Evolutionary conservation across 2,329 filamentous ascomycete species (phyloP).

Genomic region (Cytospora leucostoma): DNA sequence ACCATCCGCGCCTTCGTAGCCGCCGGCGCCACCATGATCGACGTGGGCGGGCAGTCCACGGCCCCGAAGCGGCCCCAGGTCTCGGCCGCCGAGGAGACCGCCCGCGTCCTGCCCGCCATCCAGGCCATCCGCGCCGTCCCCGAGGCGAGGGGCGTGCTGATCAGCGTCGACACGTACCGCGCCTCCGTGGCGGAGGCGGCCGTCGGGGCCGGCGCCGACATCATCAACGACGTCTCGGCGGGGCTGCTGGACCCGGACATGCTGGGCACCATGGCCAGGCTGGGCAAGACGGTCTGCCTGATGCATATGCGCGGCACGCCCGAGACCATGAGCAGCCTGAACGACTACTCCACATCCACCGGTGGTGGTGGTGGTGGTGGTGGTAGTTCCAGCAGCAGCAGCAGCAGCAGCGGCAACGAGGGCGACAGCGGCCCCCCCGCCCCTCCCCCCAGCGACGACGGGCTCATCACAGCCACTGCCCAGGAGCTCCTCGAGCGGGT

Average conservation of each 20-base stretch:
- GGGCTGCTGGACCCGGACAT: constrained; percentile 78
- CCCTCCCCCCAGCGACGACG: constrained; percentile 37
- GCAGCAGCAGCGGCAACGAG: constrained; percentile 56
- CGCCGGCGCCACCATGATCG: constrained; percentile 79
- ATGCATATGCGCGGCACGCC: constrained; percentile 96
- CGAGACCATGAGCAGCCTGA: constrained; percentile 72
- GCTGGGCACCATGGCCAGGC: constrained; percentile 74
- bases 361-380: constrained; percentile 60
- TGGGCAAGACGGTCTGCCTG: constrained; percentile 75
- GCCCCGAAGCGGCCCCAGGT: constrained; percentile 74
- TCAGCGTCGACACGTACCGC: constrained; percentile 93
- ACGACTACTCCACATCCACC: constrained; percentile 66
- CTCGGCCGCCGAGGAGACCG: constrained; percentile 70
- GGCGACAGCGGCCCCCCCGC: constrained; percentile 3
- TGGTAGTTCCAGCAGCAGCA: constrained; percentile 61
- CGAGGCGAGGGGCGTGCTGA: constrained; percentile 62
- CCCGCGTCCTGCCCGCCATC: constrained; percentile 79
- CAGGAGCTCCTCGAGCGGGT: constrained; percentile 71
- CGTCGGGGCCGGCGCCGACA: constrained; percentile 77
- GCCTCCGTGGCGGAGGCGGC: constrained; percentile 78
- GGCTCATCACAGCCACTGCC: constrained; percentile 65
- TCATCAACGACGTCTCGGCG: constrained; percentile 93
- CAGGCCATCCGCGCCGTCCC: constrained; percentile 68
- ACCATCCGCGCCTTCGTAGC: constrained; percentile 65
- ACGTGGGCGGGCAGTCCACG: constrained; percentile 92